Conservation (phyloP, 2,329 filamentous ascomycete genomes). For the Cryphonectria radicalis region DNA sequence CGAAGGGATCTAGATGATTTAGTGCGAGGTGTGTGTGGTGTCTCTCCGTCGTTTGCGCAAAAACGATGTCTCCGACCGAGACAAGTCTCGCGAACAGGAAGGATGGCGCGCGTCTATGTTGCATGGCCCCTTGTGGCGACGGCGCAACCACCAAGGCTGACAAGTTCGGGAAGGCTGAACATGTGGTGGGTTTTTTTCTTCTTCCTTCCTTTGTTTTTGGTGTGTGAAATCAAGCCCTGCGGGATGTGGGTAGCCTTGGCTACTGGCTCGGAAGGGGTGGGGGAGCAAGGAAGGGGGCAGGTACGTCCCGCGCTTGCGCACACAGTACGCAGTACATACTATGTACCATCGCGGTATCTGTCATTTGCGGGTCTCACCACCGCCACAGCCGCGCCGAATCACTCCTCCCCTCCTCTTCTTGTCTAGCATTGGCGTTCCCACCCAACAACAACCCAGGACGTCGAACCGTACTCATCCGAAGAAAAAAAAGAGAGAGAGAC, state of each 20-base stretch:
- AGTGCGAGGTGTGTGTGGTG: not conserved
- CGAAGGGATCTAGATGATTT: not conserved
- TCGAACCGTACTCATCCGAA: not conserved
- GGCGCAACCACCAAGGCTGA: not conserved
- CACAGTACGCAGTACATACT: not conserved
- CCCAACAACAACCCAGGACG: not conserved
- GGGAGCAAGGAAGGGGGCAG: too few relatives aligned
- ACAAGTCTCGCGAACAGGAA: not conserved
- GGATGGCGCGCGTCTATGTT: not conserved
- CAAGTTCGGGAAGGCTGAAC: not conserved
- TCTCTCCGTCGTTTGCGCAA: not conserved
- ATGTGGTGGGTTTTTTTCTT: not conserved
- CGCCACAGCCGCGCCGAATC: constrained; percentile 4
- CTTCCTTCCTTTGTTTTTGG: too few relatives aligned
- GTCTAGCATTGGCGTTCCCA: not conserved
- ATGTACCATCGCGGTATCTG: not conserved
- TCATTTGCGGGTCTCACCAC: not conserved
- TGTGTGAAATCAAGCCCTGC: not conserved
- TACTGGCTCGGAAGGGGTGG: not conserved
- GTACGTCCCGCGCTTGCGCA: not conserved
- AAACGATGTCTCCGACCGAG: not conserved
- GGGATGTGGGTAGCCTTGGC: not conserved
- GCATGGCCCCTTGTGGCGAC: too few relatives aligned
- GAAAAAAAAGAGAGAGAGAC: not conserved
- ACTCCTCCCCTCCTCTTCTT: not conserved